Conservation (phyloP, 306 rosid species). For the Geum urbanum region DNA sequence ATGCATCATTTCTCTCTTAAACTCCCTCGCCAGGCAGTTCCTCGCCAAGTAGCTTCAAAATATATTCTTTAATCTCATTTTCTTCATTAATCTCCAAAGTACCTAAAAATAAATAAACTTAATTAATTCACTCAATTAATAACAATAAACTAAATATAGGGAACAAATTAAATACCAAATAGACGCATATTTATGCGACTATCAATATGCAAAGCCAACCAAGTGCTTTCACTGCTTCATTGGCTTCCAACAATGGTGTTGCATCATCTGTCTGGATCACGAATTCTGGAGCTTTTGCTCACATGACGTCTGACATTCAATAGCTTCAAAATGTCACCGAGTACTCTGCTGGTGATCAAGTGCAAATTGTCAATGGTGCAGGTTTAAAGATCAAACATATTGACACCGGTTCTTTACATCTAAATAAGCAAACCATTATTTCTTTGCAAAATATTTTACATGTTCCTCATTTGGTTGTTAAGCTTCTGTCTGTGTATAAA, state of each 20-base stretch:
- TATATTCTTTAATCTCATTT: too few relatives aligned
- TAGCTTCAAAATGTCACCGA: neutral
- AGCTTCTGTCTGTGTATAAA: neutral
- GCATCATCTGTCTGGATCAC: neutral
- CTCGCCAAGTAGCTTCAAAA: too few relatives aligned
- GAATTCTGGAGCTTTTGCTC: neutral
- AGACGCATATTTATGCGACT: too few relatives aligned
- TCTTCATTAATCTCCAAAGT: too few relatives aligned
- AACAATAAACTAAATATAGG: too few relatives aligned
- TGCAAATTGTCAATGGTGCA: neutral
- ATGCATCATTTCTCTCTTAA: too few relatives aligned
- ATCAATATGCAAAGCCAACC: neutral
- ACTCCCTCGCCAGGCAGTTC: too few relatives aligned
- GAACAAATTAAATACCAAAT: too few relatives aligned
- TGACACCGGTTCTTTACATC: neutral
- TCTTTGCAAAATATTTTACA: neutral
- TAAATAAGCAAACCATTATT: too few relatives aligned
- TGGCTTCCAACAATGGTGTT: neutral
- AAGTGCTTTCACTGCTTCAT: neutral
- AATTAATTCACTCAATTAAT: too few relatives aligned
- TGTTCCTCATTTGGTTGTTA: neutral
- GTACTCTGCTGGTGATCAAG: neutral
- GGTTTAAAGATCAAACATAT: neutral
- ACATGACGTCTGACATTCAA: neutral
- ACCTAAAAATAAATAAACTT: too few relatives aligned